phyloP scores from a whole-genome alignment of 2,329 filamentous ascomycete genomes.

The Microdochium paspali region DNA sequence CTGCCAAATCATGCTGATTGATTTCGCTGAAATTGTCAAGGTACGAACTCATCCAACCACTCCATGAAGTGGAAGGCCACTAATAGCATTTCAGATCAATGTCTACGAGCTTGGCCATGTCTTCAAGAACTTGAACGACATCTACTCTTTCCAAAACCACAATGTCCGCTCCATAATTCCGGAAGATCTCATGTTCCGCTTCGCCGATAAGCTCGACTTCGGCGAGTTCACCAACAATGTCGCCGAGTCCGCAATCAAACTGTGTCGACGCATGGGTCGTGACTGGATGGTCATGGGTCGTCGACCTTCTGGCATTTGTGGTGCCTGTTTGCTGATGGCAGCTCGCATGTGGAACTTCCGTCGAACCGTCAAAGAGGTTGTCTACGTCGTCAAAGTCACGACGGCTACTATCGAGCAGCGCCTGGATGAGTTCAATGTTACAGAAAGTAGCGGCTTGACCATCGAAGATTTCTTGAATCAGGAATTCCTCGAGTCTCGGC shows the following conservation, averaged over 20 bases:
- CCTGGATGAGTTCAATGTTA: conserved; percentile 82
- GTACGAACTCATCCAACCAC: conserved; percentile 7
- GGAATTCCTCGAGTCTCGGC: conserved; percentile 60
- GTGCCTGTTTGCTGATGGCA: conserved; percentile 87
- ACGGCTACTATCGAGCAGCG: conserved; percentile 89
- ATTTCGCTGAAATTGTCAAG: conserved; percentile 73
- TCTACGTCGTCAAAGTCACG: conserved; percentile 97
- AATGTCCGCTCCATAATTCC: conserved; percentile 62
- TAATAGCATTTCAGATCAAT: conserved; percentile 47
- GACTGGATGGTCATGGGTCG: conserved; percentile 98
- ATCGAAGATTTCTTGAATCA: conserved; percentile 75
- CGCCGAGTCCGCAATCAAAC: conserved; percentile 75
- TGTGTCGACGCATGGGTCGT: conserved; percentile 85
- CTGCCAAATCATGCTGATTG: conserved; percentile 88
- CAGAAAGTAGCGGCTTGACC: conserved; percentile 74
- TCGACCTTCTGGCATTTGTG: conserved; percentile 86
- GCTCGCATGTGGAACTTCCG: conserved; percentile 98
- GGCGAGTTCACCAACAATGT: conserved; percentile 72
- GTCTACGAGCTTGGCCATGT: conserved; percentile 87
- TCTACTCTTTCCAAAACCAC: conserved; percentile 56
- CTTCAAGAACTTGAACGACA: conserved; percentile 74
- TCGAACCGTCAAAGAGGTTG: conserved; percentile 83
- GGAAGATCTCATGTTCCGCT: conserved; percentile 85
- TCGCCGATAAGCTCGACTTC: conserved; percentile 88
- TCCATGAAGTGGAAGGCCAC: background rate